Percentiles rank a stretch among this genome's conserved stretches.
phyloP scores from a whole-genome alignment of 169 alveolate species.

The Hepatocystis sp. region DNA sequence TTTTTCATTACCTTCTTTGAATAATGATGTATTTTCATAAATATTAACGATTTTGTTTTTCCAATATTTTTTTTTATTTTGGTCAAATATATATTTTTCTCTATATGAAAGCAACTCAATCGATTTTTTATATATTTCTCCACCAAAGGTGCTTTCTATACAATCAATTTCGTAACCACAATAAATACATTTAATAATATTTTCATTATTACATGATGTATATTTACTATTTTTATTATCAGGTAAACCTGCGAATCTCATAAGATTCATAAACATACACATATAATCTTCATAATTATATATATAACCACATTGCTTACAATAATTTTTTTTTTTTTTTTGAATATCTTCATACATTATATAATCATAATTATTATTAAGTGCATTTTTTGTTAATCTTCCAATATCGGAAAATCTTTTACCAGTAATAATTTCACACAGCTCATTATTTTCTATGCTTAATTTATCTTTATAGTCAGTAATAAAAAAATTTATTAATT shows the following conservation, averaged over 20 bases:
- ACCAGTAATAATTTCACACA: conserved; percentile 74
- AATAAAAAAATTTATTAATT: conserved; percentile 36
- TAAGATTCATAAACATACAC: conserved; percentile 31
- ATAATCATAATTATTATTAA: conserved; percentile 25
- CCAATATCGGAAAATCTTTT: conserved; percentile 56
- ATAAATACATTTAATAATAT: conserved; percentile 54
- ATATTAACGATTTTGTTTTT: conserved; percentile 74
- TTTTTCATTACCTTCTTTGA: conserved; percentile 42
- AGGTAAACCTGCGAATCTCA: too few species aligned
- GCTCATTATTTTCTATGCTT: conserved; percentile 66
- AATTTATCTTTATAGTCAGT: conserved; percentile 13
- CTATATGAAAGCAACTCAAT: conserved; percentile 83
- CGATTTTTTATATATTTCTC: conserved; percentile 60
- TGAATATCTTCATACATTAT: conserved; percentile 43
- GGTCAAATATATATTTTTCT: conserved; percentile 80
- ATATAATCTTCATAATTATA: conserved; percentile 69
- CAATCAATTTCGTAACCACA: conserved; percentile 35
- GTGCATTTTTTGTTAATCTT: conserved; percentile 51
- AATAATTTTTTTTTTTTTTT: conserved; percentile 33
- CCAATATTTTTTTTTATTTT: conserved; percentile 84
- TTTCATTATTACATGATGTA: neutral
- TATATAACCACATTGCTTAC: conserved; percentile 66
- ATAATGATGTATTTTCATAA: conserved; percentile 43
- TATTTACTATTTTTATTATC: too few species aligned
- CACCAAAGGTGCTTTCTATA: conserved; percentile 42